These are phyloP conservation scores for Zoysia japonica DNA, from an alignment of 176 grass and related monocot genomes.

Conservation along the genomic window DNA sequence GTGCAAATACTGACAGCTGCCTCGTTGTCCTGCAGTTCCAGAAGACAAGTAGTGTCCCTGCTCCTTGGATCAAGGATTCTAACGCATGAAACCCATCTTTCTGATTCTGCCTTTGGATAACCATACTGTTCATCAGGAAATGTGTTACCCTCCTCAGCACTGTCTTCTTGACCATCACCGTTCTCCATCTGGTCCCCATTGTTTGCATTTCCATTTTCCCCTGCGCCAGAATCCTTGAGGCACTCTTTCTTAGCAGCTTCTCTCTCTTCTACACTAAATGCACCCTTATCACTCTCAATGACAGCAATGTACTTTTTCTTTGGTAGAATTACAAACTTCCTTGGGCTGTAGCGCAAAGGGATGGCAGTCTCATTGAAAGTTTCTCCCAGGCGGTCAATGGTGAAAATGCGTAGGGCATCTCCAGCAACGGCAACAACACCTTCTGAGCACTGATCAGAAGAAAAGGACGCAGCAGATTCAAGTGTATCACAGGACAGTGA, in stretches of 20 bases:
- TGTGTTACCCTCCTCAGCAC: slow-evolving; percentile 58
- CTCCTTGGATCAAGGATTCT: slow-evolving; percentile 95
- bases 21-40: slow-evolving; percentile 94
- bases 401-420: slow-evolving; percentile 88
- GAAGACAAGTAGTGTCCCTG: slow-evolving; percentile 77
- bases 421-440: slow-evolving; percentile 95
- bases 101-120: slow-evolving; percentile 89
- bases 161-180: slow-evolving; percentile 67
- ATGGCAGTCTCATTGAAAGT: slow-evolving; percentile 96
- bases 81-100: slow-evolving; percentile 96
- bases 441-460: slow-evolving; percentile 97
- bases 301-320: slow-evolving; percentile 85
- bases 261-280: slow-evolving; percentile 86
- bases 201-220: slow-evolving; percentile 77
- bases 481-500: slow-evolving; percentile 91
- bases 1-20: slow-evolving; percentile 90
- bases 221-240: slow-evolving; percentile 61
- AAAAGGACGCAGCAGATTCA: slow-evolving; percentile 92
- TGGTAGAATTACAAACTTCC: slow-evolving; percentile 89
- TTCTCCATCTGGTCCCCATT: slow-evolving; percentile 81
- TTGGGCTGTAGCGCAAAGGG: slow-evolving; percentile 85
- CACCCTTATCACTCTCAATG: slow-evolving; percentile 91
- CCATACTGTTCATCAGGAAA: slow-evolving; percentile 95
- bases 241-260: slow-evolving; percentile 91
- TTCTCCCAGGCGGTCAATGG: slow-evolving; percentile 84